Evolutionary conservation across 768 basidiomycete species (phyloP).

Genomic region (Amanita jacksonii): DNA sequence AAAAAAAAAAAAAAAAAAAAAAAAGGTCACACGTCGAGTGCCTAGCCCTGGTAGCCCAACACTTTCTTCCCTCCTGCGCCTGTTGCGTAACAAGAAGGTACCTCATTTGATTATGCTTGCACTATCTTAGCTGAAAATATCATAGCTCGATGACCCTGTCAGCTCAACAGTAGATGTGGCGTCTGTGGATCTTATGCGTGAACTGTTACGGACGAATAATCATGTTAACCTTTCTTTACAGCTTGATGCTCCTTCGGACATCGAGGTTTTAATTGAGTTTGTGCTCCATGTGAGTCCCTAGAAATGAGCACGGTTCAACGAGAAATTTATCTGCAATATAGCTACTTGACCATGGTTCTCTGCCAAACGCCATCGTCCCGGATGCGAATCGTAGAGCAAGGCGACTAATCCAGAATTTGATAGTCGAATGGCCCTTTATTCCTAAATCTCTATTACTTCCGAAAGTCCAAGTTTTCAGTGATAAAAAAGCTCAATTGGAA

Average conservation of each 20-base stretch:
- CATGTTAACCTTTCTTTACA: no score
- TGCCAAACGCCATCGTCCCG: background rate
- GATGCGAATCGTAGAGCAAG: background rate
- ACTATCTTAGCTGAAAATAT: no score
- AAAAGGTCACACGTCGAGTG: no score
- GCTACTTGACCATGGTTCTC: background rate
- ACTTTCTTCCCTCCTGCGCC: no score
- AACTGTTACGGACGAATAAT: no score
- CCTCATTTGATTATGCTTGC: no score
- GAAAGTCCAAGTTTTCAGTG: background rate
- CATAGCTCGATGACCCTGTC: no score
- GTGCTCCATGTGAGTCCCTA: background rate
- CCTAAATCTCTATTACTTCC: background rate
- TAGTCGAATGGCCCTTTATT: background rate
- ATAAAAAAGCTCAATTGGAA: background rate
- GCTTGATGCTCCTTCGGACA: background rate
- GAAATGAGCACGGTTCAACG: background rate
- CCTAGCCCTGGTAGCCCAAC: no score
- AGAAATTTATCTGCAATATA: background rate
- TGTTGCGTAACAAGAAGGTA: no score
- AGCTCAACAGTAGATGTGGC: no score
- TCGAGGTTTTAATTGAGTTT: background rate
- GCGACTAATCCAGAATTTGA: background rate
- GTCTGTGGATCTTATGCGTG: no score
- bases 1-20: no score